phyloP scores from a whole-genome alignment of 78 protist genomes.

The Monosiga brevicollis region DNA sequence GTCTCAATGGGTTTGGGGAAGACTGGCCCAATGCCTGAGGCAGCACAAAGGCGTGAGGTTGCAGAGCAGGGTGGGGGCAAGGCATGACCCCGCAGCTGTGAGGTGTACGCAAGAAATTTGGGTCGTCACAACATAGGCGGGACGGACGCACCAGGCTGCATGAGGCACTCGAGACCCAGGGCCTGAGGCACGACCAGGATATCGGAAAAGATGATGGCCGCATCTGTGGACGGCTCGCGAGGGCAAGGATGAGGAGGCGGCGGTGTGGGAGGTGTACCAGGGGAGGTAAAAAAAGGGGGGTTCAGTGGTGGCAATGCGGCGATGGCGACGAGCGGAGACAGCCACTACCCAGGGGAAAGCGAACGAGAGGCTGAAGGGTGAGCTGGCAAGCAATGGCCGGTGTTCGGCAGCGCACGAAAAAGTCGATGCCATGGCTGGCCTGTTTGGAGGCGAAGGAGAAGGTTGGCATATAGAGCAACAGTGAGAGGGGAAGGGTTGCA shows the following conservation, averaged over 20 bases:
- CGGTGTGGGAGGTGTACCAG: too few species aligned
- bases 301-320: too few species aligned
- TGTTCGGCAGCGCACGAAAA: conserved; percentile 75
- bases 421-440: conserved; percentile 12
- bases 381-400: conserved; percentile 78
- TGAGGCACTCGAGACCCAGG: conserved; percentile 25
- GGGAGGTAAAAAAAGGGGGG: too few species aligned
- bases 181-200: conserved; percentile 61
- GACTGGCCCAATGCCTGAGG: conserved; percentile 69
- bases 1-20: conserved; percentile 48
- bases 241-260: too few species aligned
- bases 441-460: neutral
- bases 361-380: conserved; percentile 74
- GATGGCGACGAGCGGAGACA: too few species aligned
- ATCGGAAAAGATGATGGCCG: conserved; percentile 86
- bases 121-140: too few species aligned
- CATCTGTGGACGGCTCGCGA: too few species aligned
- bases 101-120: too few species aligned
- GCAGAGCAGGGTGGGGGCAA: conserved; percentile 6
- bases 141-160: too few species aligned
- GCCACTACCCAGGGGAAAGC: too few species aligned
- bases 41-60: conserved; percentile 60
- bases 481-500: neutral
- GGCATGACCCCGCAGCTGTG: neutral
- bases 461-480: neutral